Evolutionary conservation across 768 basidiomycete genomes (phyloP), one percentile per base, ranked within the genome.

Genomic region (Tricholoma bakamatsutake): DNA sequence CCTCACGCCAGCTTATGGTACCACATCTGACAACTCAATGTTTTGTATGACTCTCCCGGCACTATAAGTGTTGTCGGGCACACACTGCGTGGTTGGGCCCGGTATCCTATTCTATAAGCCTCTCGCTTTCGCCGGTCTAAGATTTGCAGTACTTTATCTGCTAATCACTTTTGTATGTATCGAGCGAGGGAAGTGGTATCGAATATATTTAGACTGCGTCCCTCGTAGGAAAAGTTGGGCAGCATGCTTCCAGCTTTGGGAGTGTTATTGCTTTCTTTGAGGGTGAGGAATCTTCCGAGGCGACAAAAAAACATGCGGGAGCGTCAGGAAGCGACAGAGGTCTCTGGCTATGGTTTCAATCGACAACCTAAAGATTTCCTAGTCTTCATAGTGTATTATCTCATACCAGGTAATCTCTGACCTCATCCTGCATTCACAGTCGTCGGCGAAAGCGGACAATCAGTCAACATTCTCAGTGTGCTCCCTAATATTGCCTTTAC

Each of bases 401-500:
- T n/a, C n/a, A n/a, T n/a, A n/a, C n/a, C n/a, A n/a, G n/a, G n/a
- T n/a, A n/a, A n/a, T n/a, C n/a, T n/a, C n/a, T n/a, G n/a, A n/a
- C n/a, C n/a, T n/a, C n/a, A n/a, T n/a, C n/a, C n/a, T n/a, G n/a
- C n/a, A n/a, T n/a, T n/a, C n/a, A n/a, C n/a, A n/a, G n/a, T n/a
- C n/a, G n/a, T n/a, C n/a, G n/a, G n/a, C n/a, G n/a, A n/a, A n/a
- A n/a, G n/a, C n/a, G n/a, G n/a, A n/a, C n/a, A n/a, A 33, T 18
- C 11, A 59, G 55, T 56, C 58, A 7, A 59, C 55, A 7, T 59
- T 59, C 45, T 48, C 54, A 4, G 46, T 52, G 21, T 34, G 47
- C n/a, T n/a, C n/a, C 5, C 51, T 56, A 2, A 56, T 56, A 31
- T 30, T 59, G 13, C 24, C 58, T 13, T 56, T 56, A 18, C 51